Conservation (phyloP, 441 rosid species). For the Biscutella laevigata region DNA sequence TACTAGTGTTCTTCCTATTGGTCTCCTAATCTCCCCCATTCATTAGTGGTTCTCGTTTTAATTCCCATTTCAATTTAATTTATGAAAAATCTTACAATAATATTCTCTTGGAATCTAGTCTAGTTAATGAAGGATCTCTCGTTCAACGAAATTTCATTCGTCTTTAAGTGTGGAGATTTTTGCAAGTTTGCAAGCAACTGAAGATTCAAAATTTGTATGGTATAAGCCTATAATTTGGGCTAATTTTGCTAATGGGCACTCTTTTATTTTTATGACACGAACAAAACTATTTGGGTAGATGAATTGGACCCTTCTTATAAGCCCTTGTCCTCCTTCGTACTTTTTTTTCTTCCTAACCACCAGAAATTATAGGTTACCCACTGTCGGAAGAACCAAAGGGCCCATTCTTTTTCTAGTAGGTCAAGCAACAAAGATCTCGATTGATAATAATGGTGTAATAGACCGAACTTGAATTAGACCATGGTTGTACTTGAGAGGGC, state of each 20-base stretch:
- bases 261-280: too few species aligned
- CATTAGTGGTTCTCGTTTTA: conserved; percentile 17
- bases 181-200: background rate
- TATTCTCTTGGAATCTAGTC: background rate
- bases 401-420: too few species aligned
- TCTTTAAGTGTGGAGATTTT: background rate
- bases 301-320: background rate
- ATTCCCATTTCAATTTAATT: background rate
- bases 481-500: too few species aligned
- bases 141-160: background rate
- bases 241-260: too few species aligned
- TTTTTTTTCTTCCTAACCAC: too few species aligned
- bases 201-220: background rate
- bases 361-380: too few species aligned
- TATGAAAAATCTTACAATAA: background rate
- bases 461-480: too few species aligned
- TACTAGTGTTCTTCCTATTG: conserved; percentile 20
- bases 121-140: background rate
- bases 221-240: too few species aligned
- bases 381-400: too few species aligned
- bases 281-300: background rate
- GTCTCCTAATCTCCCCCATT: conserved; percentile 19
- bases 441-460: too few species aligned
- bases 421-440: too few species aligned
- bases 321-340: background rate